A percentile compares a stretch with the other conserved stretches of the same genome.
These are phyloP conservation scores for Colletotrichum liriopes DNA, from an alignment of 2,329 filamentous ascomycete species.

Conservation along the genomic window DNA sequence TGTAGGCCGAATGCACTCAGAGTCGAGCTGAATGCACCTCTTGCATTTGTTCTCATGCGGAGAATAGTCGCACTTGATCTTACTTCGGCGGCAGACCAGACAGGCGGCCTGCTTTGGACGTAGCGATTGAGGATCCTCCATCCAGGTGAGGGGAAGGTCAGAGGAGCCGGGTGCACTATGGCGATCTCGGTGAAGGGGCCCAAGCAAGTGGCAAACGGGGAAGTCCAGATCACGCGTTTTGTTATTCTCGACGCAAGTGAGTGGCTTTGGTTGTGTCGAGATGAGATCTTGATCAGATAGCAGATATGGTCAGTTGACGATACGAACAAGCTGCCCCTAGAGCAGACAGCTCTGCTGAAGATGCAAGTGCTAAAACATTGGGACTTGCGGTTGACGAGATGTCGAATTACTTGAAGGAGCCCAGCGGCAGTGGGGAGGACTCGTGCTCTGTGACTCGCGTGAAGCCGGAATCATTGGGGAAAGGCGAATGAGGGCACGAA, in stretches of 20 bases:
- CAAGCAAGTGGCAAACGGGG: conserved; percentile 19
- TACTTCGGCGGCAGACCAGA: conserved; percentile 76
- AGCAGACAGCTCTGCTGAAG: conserved; percentile 43
- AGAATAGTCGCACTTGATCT: conserved; percentile 77
- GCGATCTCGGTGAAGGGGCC: conserved; percentile 35
- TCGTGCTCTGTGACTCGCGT: conserved; percentile 34
- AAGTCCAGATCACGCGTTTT: conserved; percentile 10
- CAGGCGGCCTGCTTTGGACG: conserved; percentile 67
- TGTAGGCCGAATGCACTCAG: conserved; percentile 78
- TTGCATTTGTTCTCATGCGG: conserved; percentile 69
- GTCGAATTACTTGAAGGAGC: conserved; percentile 36
- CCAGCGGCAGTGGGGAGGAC: background rate
- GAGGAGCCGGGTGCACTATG: conserved; percentile 40
- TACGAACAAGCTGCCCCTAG: conserved; percentile 40
- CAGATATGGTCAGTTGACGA: conserved; percentile 28
- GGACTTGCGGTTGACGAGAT: conserved; percentile 26
- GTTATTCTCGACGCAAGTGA: background rate
- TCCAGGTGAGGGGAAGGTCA: conserved; percentile 42
- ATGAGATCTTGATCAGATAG: conserved; percentile 16
- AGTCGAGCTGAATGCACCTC: conserved; percentile 70
- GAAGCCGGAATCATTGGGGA: conserved; percentile 42
- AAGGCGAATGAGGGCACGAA: conserved; percentile 41
- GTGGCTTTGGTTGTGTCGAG: conserved; percentile 18
- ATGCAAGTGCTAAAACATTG: conserved; percentile 39
- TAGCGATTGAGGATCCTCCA: conserved; percentile 42